Base-by-base conservation (phyloP, 257 asterid species). In the Dorcoceras hygrometricum region DNA sequence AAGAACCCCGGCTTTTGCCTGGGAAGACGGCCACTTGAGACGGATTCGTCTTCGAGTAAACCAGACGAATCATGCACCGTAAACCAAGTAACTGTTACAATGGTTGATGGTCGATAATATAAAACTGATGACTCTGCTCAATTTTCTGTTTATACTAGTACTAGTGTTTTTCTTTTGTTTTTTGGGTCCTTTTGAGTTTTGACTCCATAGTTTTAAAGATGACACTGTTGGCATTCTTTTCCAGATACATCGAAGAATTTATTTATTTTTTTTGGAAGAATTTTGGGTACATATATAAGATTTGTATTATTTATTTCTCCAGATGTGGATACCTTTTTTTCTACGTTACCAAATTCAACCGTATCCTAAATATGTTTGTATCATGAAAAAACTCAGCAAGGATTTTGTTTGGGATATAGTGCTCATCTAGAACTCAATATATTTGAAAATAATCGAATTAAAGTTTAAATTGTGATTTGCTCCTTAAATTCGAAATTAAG, bases 1-100 rank as follows among this genome's bases (percentile, higher is more conserved):
- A 88, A 76, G 64, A 62, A 78, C 63, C 96, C 96, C 0, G 96
- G 91, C 10, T 88, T 80, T 65, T 86, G 89, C 74, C 67, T 81
- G 4, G 91, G 87, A 62, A 75, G 86, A 62, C 69, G 81, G 25
- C 79, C 80, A 0, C 57, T 20, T 6, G 87, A 84, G 2, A 25
- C 69, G 0, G 87, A 81, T 25, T 77, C 85, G 5, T 71, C 80
- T 25, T 68, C 87, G 6, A 59, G 73, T 60, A 78, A 78, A 75
- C 71, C 64, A 29, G 89, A 79, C 5, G 88, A 84, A 62, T 58
- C 89, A 5, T 82, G 84, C 81, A 88, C 90, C 8, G 63, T 79
- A 14, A 84, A 88, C 69, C 80, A 84, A 55, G 81, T 86, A 19
- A 86, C 91, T 5, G 81, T 84, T 23, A 86, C 94, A 54, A 59